Base-by-base conservation (phyloP, 139 green algal species). In the Trebouxia sp. region DNA sequence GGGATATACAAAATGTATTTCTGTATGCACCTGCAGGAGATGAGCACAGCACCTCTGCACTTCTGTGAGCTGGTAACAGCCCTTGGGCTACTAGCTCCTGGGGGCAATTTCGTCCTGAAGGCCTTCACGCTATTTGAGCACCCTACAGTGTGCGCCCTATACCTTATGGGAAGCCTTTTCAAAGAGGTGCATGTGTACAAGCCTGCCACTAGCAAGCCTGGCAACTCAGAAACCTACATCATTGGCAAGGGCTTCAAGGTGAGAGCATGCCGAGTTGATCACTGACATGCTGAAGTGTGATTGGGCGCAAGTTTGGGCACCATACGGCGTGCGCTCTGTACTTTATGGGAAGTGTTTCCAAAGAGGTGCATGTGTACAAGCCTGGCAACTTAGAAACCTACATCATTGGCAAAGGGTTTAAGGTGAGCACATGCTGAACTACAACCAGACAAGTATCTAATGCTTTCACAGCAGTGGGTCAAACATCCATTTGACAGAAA, bases 101-200 rank as follows among this genome's bases (percentile, higher is more conserved):
- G 87, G 10, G 87, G 85, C 55, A 80, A n/a, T n/a, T 80, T 89
- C n/a, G 42, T 89, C 42, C 80, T 84, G 48, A 91, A 91, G 78
- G 83, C 66, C 45, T 91, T 91, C 79, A 87, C 87, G 14, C 76
- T 87, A 8, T 85, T 85, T 43, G 87, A 91, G 81, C 87, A 89
- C 83, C 48, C 66, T 35, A 83, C 85, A 24, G 39, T 91, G 42
- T 76, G 80, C 41, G 38, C 79, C 11, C 76, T 91, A 24, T 79
- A 88, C 83, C 56, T 89, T 32, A 79, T 87, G 75, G 85, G 83
- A 35, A 78, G 67, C 75, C 53, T 86, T 3, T 91, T 91, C 41
- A 56, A 88, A 1, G 11, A 80, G 41, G 75, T 89, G 5, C 26
- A 65, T n/a, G 83, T 91, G 43, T 83, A 67, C 83, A 91, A 91